phyloP scores from a whole-genome alignment of 2,329 filamentous ascomycete species.

The Sarocladium brachiariae region DNA sequence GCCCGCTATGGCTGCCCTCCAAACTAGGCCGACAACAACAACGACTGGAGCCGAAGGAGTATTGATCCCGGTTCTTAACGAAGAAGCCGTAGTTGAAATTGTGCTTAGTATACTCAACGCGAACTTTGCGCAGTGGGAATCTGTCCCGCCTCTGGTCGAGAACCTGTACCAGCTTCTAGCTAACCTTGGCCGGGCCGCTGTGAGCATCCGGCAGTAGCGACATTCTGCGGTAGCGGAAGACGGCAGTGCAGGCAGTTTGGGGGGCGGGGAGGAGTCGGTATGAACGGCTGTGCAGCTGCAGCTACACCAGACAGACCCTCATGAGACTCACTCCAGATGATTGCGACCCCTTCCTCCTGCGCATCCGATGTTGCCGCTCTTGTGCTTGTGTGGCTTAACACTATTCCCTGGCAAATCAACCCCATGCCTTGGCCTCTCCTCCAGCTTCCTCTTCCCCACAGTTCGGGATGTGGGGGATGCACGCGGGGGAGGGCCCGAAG shows the following conservation, averaged over 20 bases:
- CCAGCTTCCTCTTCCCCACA: too few relatives aligned
- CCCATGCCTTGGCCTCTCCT: too few relatives aligned
- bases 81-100: constrained; percentile 51
- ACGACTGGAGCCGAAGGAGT: constrained; percentile 24
- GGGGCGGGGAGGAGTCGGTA: too few relatives aligned
- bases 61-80: constrained; percentile 41
- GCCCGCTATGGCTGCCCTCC: constrained; percentile 39
- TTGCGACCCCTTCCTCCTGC: too few relatives aligned
- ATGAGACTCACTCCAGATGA: too few relatives aligned
- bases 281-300: too few relatives aligned
- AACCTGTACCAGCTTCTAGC: constrained; percentile 52
- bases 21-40: constrained; percentile 20
- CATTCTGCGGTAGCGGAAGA: too few relatives aligned
- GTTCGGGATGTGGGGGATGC: background rate
- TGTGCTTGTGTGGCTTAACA: too few relatives aligned
- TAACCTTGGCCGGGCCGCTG: background rate
- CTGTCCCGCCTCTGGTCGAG: constrained; percentile 55
- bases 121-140: constrained; percentile 40
- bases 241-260: too few relatives aligned
- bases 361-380: too few relatives aligned
- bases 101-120: constrained; percentile 48
- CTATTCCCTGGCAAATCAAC: too few relatives aligned
- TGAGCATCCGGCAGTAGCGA: background rate
- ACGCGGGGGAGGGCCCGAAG: background rate
- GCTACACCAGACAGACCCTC: too few relatives aligned